Conservation (phyloP, 2,329 filamentous ascomycete species). For the Ophiognomonia clavigignenti-juglandacearum region DNA sequence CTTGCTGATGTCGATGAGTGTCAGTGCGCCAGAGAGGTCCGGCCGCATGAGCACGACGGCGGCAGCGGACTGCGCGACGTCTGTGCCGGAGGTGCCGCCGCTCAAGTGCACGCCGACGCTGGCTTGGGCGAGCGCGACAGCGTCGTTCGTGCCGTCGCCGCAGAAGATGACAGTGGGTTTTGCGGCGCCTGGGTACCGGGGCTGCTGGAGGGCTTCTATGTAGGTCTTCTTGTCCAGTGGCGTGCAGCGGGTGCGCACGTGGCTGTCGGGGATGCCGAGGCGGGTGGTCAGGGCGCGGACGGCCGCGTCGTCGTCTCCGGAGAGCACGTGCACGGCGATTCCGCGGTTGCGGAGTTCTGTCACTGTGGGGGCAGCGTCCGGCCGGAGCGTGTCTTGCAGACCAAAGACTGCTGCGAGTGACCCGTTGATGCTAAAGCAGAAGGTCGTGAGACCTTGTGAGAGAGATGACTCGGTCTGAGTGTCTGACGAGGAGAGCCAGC, state of each 20-base stretch:
- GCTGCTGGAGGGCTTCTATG: conserved; percentile 31
- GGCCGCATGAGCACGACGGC: conserved; percentile 64
- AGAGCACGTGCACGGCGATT: conserved; percentile 43
- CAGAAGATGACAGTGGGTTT: conserved; percentile 56
- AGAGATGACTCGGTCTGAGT: conserved; percentile 30
- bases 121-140: conserved; percentile 65
- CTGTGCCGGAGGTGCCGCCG: conserved; percentile 42
- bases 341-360: conserved; percentile 29
- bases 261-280: conserved; percentile 33
- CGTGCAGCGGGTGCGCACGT: conserved; percentile 36
- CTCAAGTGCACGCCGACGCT: conserved; percentile 67
- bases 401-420: conserved; percentile 36
- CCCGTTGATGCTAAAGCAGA: conserved; percentile 40
- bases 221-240: conserved; percentile 43
- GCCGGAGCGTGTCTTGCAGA: conserved; percentile 41
- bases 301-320: conserved; percentile 48
- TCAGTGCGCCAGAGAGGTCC: conserved; percentile 49
- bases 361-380: conserved; percentile 34
- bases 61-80: conserved; percentile 62
- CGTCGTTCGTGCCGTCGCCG: conserved; percentile 78
- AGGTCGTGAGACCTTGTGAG: conserved; percentile 34
- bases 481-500: conserved; percentile 37
- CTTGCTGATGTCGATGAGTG: conserved; percentile 49
- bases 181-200: conserved; percentile 3
- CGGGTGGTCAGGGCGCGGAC: conserved; percentile 35